Conservation (phyloP, 768 basidiomycete species). For the Boletus edulis region DNA sequence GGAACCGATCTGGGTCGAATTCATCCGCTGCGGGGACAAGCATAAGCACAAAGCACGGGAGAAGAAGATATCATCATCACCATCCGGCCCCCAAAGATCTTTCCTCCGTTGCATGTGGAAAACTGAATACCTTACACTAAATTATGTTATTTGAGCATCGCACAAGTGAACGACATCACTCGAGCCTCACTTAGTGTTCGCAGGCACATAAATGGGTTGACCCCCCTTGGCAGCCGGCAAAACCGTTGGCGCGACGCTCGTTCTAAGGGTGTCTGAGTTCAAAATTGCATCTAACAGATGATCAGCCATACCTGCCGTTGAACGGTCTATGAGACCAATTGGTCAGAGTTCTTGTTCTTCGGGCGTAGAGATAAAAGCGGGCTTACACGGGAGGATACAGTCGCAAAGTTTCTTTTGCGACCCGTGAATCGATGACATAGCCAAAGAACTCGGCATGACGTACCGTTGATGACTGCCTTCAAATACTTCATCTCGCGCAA, state of each 20-base stretch:
- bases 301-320: constrained; percentile 17
- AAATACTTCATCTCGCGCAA: constrained; percentile 40
- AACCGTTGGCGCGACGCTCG: constrained; percentile 19
- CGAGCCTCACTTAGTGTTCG: constrained; percentile 26
- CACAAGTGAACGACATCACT: too few species aligned
- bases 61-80: constrained; percentile 26
- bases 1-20: constrained; percentile 69
- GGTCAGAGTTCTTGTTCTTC: constrained; percentile 1
- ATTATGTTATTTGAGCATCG: background rate
- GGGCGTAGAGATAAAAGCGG: background rate
- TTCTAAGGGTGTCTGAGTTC: constrained; percentile 13
- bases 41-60: background rate
- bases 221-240: constrained; percentile 26
- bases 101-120: constrained; percentile 58
- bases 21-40: constrained; percentile 38
- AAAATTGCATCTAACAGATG: background rate
- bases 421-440: background rate
- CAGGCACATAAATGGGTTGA: constrained; percentile 33
- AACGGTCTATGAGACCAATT: constrained; percentile 17
- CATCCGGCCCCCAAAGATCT: constrained; percentile 70
- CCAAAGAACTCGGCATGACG: background rate
- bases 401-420: constrained; percentile 28
- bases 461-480: constrained; percentile 38
- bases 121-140: constrained; percentile 45
- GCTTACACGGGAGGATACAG: constrained; percentile 34